Conservation (phyloP, 441 rosid genomes). For the Macaranga tanarius region DNA sequence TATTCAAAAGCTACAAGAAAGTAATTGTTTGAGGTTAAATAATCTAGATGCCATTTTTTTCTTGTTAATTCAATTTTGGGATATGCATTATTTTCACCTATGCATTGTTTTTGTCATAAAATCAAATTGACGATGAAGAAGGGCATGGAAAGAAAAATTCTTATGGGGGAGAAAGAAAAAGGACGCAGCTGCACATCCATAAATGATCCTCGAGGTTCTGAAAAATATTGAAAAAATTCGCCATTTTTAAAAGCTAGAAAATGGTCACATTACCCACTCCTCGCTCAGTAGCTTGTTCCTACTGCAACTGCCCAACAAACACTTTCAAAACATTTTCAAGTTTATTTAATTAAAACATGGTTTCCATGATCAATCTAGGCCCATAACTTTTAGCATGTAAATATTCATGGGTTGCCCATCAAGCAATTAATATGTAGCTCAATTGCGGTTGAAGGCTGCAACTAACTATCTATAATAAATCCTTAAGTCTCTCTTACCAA, state of each 20-base stretch:
- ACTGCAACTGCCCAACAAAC: not conserved
- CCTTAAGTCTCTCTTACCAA: not conserved
- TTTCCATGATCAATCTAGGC: not conserved
- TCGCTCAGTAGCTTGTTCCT: not conserved
- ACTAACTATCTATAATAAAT: not conserved
- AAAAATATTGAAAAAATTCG: not conserved
- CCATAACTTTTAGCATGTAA: not conserved
- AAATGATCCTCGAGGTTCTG: not conserved
- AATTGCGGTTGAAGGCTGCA: not conserved
- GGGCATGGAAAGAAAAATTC: not conserved
- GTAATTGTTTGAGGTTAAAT: not conserved
- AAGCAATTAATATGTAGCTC: not conserved
- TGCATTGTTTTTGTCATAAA: not conserved
- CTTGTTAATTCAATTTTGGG: not conserved
- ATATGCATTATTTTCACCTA: not conserved
- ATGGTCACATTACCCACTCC: not conserved
- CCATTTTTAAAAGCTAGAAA: not conserved
- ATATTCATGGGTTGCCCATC: not conserved
- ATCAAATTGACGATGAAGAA: not conserved
- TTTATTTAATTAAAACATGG: not conserved
- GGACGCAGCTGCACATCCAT: not conserved
- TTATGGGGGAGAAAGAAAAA: not conserved
- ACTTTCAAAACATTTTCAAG: not conserved
- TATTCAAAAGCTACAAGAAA: no score
- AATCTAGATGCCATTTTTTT: not conserved